Conservation (phyloP, 345 rosid species). For the Excoecaria agallocha region DNA sequence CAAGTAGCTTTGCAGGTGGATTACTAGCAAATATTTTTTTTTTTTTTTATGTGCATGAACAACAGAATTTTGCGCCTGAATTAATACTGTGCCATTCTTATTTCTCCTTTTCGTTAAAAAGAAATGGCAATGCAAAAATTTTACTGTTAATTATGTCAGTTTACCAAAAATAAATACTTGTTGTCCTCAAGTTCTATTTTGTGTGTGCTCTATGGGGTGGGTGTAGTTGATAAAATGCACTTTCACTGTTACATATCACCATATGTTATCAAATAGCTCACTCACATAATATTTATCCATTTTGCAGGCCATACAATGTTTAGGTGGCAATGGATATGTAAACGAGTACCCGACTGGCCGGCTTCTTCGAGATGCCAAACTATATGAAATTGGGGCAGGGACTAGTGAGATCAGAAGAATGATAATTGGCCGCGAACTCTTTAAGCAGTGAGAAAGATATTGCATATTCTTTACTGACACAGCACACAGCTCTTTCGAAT, state of each 20-base stretch:
- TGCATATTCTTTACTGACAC: not conserved
- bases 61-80: not conserved
- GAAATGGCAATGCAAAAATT: no score
- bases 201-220: no score
- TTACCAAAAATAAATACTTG: not conserved
- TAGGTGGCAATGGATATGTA: conserved; percentile 94
- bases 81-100: not conserved
- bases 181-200: not conserved
- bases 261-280: conserved; percentile 1
- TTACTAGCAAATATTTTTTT: conserved; percentile 5
- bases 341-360: conserved; percentile 90
- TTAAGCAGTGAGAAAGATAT: conserved; percentile 45
- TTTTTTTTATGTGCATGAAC: not conserved
- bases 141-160: no score
- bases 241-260: not conserved
- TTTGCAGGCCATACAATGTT: conserved; percentile 91
- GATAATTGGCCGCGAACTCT: conserved; percentile 84
- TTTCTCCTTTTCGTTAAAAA: not conserved
- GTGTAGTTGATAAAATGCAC: not conserved
- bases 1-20: conserved; percentile 95
- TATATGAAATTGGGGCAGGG: conserved; percentile 94
- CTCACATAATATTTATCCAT: not conserved
- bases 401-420: conserved; percentile 95
- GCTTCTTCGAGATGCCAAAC: conserved; percentile 85
- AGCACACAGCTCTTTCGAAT: not conserved